These are phyloP conservation scores for Tarenaya hassleriana DNA, from an alignment of 345 rosid species.

Conservation along the genomic window DNA sequence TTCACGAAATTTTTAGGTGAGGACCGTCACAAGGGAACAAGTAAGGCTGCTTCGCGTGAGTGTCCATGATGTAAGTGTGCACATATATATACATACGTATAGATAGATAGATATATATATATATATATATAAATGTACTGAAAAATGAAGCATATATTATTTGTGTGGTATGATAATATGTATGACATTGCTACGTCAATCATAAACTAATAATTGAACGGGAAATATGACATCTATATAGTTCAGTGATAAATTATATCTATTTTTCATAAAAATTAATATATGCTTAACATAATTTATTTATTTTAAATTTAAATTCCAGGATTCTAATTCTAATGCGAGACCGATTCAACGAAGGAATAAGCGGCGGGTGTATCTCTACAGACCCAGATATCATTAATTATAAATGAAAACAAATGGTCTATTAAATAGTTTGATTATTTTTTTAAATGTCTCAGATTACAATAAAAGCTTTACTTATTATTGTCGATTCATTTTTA, in stretches of 20 bases:
- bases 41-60: constrained; percentile 58
- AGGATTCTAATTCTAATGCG: constrained; percentile 55
- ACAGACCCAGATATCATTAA: constrained; percentile 25
- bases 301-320: constrained; percentile 16
- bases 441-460: no score
- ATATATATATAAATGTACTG: background rate
- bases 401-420: no score
- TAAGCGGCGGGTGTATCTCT: constrained; percentile 35
- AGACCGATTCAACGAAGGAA: constrained; percentile 49
- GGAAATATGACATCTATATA: no score
- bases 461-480: no score
- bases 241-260: background rate
- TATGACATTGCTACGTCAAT: no score
- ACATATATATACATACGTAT: no score
- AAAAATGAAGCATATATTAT: background rate
- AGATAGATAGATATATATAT: no score
- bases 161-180: no score
- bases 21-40: constrained; percentile 54
- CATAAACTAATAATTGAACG: no score
- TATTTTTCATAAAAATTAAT: background rate
- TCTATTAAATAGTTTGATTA: no score
- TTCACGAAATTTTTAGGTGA: constrained; percentile 33
- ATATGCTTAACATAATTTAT: background rate
- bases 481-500: no score
- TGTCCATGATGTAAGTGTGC: constrained; percentile 60